phyloP scores from a whole-genome alignment of 169 alveolate species.

The Plasmodium gallinaceum region DNA sequence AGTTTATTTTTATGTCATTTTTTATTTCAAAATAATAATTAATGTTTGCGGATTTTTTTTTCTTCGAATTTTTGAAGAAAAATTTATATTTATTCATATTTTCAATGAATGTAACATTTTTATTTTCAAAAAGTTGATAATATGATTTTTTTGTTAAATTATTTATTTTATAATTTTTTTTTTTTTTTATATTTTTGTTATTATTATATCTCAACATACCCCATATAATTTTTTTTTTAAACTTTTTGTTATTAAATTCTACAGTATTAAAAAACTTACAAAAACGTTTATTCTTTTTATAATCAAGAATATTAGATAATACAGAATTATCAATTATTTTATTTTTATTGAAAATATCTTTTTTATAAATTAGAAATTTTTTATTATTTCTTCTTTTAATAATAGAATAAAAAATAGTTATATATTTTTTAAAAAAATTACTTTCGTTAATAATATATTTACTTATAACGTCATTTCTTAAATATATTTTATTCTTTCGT shows the following conservation, averaged over 20 bases:
- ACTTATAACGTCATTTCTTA: too few relatives aligned
- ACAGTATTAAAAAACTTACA: not conserved
- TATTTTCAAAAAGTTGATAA: conserved; percentile 16
- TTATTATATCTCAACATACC: too few relatives aligned
- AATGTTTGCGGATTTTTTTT: too few relatives aligned
- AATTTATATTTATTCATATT: conserved; percentile 1
- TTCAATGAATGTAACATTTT: conserved; percentile 21
- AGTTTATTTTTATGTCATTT: conserved; percentile 16
- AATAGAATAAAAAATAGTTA: too few relatives aligned
- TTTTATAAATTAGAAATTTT: not conserved
- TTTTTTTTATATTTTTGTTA: not conserved
- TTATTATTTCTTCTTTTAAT: not conserved
- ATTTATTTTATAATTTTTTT: not conserved
- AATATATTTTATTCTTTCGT: too few relatives aligned
- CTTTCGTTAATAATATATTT: too few relatives aligned
- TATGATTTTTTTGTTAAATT: not conserved
- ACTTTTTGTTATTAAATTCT: too few relatives aligned
- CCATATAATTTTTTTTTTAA: too few relatives aligned
- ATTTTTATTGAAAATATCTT: too few relatives aligned
- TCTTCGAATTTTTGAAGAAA: not conserved
- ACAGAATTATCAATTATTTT: too few relatives aligned
- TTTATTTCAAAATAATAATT: conserved; percentile 11
- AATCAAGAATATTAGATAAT: too few relatives aligned
- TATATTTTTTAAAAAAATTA: too few relatives aligned
- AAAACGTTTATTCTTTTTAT: not conserved